Conservation (phyloP, 2,329 filamentous ascomycete genomes). For the Orbilia ellipsospora region DNA sequence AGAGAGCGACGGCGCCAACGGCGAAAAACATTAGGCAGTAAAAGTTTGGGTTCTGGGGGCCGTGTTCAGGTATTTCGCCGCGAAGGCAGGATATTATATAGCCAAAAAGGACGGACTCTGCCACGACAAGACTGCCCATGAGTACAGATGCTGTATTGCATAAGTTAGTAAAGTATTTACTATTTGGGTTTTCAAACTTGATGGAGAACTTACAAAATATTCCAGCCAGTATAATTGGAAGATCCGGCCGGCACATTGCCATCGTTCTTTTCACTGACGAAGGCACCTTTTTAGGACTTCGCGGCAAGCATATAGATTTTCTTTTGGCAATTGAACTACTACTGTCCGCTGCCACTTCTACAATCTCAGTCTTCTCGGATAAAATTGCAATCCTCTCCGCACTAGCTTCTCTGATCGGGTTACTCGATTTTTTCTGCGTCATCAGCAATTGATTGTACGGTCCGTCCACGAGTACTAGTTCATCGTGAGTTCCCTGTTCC, state of each 20-base stretch:
- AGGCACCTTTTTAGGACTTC: constrained; percentile 1
- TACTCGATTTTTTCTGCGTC: constrained; percentile 60
- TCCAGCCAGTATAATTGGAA: constrained; percentile 36
- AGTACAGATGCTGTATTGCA: constrained; percentile 63
- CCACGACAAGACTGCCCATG: constrained; percentile 68
- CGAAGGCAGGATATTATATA: constrained; percentile 66
- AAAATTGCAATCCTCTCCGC: constrained; percentile 34
- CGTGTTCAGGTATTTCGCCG: constrained; percentile 64
- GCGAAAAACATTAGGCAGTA: constrained; percentile 68
- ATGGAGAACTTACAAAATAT: constrained; percentile 32
- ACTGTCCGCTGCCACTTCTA: constrained; percentile 18
- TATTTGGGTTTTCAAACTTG: background rate
- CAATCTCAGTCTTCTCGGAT: constrained; percentile 28
- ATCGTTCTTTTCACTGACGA: constrained; percentile 44
- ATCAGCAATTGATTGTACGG: constrained; percentile 62
- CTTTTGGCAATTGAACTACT: constrained; percentile 24
- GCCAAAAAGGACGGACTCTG: constrained; percentile 70
- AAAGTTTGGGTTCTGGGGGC: constrained; percentile 61
- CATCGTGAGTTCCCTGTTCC: constrained; percentile 62
- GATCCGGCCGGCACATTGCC: constrained; percentile 45
- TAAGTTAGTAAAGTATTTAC: background rate
- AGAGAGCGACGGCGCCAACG: constrained; percentile 67
- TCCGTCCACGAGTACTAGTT: constrained; percentile 58
- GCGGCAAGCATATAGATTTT: constrained; percentile 43
- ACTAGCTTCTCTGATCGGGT: constrained; percentile 54